A percentile compares a stretch with the other conserved stretches of the same genome.
phyloP scores from a whole-genome alignment of 1,284 basidiomycete genomes.

The Ceratorhiza oryzae-sativae region DNA sequence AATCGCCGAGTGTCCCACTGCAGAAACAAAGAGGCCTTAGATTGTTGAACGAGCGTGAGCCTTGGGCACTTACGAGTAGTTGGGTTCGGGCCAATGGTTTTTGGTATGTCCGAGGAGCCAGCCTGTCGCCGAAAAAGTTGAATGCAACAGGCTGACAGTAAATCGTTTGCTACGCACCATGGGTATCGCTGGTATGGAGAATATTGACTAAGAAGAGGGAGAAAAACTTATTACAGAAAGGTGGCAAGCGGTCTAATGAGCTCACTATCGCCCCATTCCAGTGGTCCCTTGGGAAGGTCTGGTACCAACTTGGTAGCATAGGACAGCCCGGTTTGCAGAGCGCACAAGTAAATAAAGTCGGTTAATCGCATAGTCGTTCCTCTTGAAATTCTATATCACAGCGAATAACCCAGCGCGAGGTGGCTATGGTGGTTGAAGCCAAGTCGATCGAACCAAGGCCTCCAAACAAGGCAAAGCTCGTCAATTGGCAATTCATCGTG shows the following conservation, averaged over 20 bases:
- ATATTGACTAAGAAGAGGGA: slow-evolving; percentile 19
- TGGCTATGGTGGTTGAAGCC: slow-evolving; percentile 13
- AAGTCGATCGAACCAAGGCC: slow-evolving; percentile 5
- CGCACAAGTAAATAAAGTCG: not conserved
- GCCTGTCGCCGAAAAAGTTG: not conserved
- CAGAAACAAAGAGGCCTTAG: not conserved
- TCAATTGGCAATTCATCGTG: not conserved
- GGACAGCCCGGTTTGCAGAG: slow-evolving; percentile 11
- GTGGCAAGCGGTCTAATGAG: not conserved
- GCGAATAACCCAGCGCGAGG: not conserved
- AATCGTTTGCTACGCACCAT: not conserved
- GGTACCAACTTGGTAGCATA: slow-evolving; percentile 4
- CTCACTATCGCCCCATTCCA: slow-evolving; percentile 35
- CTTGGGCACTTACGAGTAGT: slow-evolving; percentile 24
- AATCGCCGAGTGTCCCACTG: slow-evolving; percentile 33
- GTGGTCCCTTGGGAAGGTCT: slow-evolving; percentile 23
- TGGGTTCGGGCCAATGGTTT: slow-evolving; percentile 35
- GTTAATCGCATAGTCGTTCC: slow-evolving; percentile 6
- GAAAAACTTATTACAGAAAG: not conserved
- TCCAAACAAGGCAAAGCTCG: slow-evolving; percentile 15
- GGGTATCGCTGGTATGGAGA: slow-evolving; percentile 32
- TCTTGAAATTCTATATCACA: too few species aligned
- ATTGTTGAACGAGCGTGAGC: too few species aligned
- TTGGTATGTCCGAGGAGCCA: slow-evolving; percentile 37
- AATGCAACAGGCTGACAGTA: not conserved